phyloP scores from a whole-genome alignment of 129 eudicot species.

The Artemisia annua region DNA sequence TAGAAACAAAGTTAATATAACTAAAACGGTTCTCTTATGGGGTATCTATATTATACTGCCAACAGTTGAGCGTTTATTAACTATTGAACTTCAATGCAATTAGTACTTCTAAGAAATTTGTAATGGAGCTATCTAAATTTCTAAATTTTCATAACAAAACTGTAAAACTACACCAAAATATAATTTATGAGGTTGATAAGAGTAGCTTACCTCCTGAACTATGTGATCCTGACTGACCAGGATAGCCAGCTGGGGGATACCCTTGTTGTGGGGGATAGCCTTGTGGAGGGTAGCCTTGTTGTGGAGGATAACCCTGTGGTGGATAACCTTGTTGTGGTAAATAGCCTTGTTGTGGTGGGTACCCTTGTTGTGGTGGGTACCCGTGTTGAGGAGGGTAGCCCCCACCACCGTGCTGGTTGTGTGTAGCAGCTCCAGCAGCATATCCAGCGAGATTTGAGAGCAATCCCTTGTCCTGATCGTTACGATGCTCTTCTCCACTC shows the following conservation, averaged over 20 bases:
- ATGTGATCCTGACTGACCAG: conserved; percentile 32
- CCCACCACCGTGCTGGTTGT: conserved; percentile 39
- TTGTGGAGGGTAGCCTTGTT: conserved; percentile 34
- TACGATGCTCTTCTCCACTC: conserved; percentile 51
- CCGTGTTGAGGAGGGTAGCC: conserved; percentile 38
- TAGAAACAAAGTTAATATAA: not conserved
- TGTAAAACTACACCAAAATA: not conserved
- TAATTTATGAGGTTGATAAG: not conserved
- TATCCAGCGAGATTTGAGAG: conserved; percentile 52
- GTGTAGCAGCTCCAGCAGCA: conserved; percentile 56
- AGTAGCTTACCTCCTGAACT: conserved; percentile 29
- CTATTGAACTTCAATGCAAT: not conserved
- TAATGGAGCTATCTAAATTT: not conserved
- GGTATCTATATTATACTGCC: not conserved
- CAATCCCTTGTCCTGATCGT: conserved; percentile 58
- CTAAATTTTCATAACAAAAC: not conserved
- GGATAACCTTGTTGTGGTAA: conserved; percentile 31
- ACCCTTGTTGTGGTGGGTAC: conserved; percentile 19
- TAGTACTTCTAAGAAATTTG: not conserved
- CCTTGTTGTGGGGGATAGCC: conserved; percentile 34
- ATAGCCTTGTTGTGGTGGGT: conserved; percentile 18
- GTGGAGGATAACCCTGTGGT: conserved; percentile 21
- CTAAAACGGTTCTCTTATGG: not conserved
- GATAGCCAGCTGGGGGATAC: conserved; percentile 29
- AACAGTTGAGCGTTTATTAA: not conserved